Conservation (phyloP, 1,284 basidiomycete genomes). For the Violaceomyces palustris region DNA sequence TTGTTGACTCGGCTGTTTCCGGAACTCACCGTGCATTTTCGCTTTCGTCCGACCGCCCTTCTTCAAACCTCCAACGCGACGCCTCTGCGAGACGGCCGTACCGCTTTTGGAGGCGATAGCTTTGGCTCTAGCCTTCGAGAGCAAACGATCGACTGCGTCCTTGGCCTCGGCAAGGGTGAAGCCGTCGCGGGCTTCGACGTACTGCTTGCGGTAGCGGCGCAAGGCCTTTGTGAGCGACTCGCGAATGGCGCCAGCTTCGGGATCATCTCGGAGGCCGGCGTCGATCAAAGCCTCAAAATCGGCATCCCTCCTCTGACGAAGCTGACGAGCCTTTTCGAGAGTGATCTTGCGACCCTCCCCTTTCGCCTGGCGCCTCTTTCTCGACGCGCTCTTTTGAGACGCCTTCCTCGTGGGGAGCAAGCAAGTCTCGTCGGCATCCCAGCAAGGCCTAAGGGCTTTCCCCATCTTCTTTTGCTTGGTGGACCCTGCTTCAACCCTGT, state of each 20-base stretch:
- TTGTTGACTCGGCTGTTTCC: too few species aligned
- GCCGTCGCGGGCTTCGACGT: slow-evolving; percentile 8
- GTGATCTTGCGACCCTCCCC: slow-evolving; percentile 17
- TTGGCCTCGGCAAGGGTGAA: slow-evolving; percentile 12
- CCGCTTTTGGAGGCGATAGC: too few species aligned
- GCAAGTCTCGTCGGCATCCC: too few species aligned
- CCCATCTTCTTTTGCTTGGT: too few species aligned
- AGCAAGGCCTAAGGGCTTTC: too few species aligned
- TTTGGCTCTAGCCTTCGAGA: too few species aligned
- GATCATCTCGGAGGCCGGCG: slow-evolving; percentile 4
- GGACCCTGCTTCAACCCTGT: too few species aligned
- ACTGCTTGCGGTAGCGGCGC: slow-evolving; percentile 9
- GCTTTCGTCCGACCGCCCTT: too few species aligned
- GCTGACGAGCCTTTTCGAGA: slow-evolving; percentile 17
- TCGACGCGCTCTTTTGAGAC: background rate
- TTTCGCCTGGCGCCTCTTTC: slow-evolving; percentile 9
- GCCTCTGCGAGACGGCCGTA: too few species aligned
- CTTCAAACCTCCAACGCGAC: too few species aligned
- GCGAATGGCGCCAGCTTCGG: slow-evolving; percentile 11
- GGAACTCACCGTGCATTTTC: too few species aligned
- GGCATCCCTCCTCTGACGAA: slow-evolving; percentile 11
- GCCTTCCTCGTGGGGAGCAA: too few species aligned
- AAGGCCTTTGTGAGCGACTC: slow-evolving; percentile 19
- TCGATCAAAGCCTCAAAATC: slow-evolving; percentile 15
- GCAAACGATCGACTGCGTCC: slow-evolving; percentile 11